A percentile compares a stretch with the other conserved stretches of the same genome.
These are phyloP conservation scores for Xerocomellus amylosporus DNA, from an alignment of 768 basidiomycete species.

Conservation along the genomic window DNA sequence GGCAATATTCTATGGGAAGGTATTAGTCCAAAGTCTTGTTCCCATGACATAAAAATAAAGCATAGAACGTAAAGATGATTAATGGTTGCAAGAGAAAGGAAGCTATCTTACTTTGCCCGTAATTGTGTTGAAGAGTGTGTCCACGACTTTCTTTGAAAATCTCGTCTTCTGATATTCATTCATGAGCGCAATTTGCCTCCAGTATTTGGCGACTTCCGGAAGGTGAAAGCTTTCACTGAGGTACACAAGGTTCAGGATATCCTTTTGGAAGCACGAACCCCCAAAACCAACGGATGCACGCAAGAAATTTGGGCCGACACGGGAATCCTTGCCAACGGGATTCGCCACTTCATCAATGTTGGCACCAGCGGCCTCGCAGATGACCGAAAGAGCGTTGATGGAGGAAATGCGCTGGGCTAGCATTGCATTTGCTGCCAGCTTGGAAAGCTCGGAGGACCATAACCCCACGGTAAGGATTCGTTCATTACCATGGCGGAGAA, in stretches of 20 bases:
- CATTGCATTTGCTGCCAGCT: conserved; percentile 99
- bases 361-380: conserved; percentile 98
- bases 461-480: conserved; percentile 91
- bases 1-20: conserved; percentile 68
- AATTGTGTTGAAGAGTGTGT: conserved; percentile 97
- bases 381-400: conserved; percentile 95
- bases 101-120: conserved; percentile 71
- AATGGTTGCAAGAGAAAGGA: background rate
- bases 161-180: conserved; percentile 98
- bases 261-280: conserved; percentile 99
- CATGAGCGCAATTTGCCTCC: conserved; percentile 95
- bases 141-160: conserved; percentile 94
- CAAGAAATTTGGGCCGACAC: conserved; percentile 93
- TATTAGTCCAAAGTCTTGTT: conserved; percentile 2
- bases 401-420: conserved; percentile 99
- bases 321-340: conserved; percentile 90
- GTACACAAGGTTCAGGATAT: conserved; percentile 98
- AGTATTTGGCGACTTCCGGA: conserved; percentile 96
- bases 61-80: background rate
- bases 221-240: conserved; percentile 92
- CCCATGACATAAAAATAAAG: conserved; percentile 6
- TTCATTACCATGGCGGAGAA: background rate
- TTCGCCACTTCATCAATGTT: conserved; percentile 97
- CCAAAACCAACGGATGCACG: conserved; percentile 96
- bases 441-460: conserved; percentile 98